phyloP scores from a whole-genome alignment of 352 stramenopile species.

The Hyaloperonospora brassicae region DNA sequence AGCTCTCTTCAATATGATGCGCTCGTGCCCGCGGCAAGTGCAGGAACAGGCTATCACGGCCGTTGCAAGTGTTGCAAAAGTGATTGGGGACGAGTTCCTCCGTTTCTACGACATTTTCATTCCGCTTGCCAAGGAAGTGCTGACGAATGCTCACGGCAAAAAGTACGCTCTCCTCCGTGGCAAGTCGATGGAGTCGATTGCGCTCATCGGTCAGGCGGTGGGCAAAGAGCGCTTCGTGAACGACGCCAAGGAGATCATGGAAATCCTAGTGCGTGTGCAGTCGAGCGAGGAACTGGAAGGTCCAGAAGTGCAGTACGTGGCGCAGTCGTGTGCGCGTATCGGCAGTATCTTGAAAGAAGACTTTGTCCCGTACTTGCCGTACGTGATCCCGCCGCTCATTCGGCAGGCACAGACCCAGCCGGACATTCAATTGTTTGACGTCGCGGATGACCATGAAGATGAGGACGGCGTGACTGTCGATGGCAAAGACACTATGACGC shows the following conservation, averaged over 20 bases:
- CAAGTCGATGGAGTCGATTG: constrained; percentile 86
- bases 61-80: constrained; percentile 77
- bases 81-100: constrained; percentile 70
- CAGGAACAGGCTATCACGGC: constrained; percentile 85
- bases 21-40: constrained; percentile 66
- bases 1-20: constrained; percentile 73
- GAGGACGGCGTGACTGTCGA: constrained; percentile 50
- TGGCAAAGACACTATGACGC: constrained; percentile 63
- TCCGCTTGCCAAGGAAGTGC: constrained; percentile 75
- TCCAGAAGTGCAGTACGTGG: constrained; percentile 79
- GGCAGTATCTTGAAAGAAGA: constrained; percentile 80
- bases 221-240: constrained; percentile 71
- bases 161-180: constrained; percentile 76
- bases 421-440: constrained; percentile 71
- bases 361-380: constrained; percentile 80
- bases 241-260: constrained; percentile 83
- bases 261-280: constrained; percentile 75
- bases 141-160: constrained; percentile 65
- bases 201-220: constrained; percentile 82
- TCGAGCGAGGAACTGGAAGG: constrained; percentile 60
- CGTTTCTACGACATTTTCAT: constrained; percentile 86
- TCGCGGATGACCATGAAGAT: constrained; percentile 46
- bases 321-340: constrained; percentile 82
- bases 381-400: constrained; percentile 76
- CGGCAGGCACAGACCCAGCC: constrained; percentile 75